Evolutionary conservation across 306 rosid species (phyloP), one percentile per base, ranked within the genome.

Genomic region (Lotus japonicus): DNA sequence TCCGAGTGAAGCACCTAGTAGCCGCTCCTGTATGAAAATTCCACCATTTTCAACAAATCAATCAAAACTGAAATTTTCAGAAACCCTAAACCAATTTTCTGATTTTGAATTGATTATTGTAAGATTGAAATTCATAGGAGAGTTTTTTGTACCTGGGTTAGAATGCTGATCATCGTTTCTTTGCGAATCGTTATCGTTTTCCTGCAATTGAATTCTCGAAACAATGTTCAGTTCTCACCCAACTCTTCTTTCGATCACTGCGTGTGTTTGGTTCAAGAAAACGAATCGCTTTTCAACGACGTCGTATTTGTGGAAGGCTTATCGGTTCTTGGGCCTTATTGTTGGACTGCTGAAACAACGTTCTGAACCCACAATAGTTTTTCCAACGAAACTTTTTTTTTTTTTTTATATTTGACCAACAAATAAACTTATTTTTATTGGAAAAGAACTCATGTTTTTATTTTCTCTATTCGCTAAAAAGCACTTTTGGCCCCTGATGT

Each of bases 1-100:
- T 62, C 97, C 99, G 52, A 88, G 69, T 43, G 97, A 84, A 70
- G 84, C 88, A 50, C 96, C 97, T n/a, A 92, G 79, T 3, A 92
- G 78, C 74, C 95, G 92, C 69, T 92, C 96, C 97, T 78, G 11
- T 28, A 9, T 28, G 33, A 44, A 15, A 17, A 51, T 66, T 48
- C 12, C n/a, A 26, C 41, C 11, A 58, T 35, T 55, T n/a, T n/a
- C n/a, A n/a, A n/a, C 21, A 39, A 53, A 68, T 7, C 4, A 44
- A 63, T 63, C 41, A 58, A 58, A 57, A 70, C 14, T 42, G 7
- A n/a, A 28, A 66, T 58, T 39, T 26, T 51, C 54, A 43, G 4
- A 26, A 9, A 28, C 7, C 36, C 26, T 9, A 5, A 11, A n/a
- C 31, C 26, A 58, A 35, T n/a, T 17, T 17, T 28, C 9, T 63